Evolutionary conservation across 768 basidiomycete genomes (phyloP), one percentile per base, ranked within the genome.

Genomic region (Amanita polypyramis): DNA sequence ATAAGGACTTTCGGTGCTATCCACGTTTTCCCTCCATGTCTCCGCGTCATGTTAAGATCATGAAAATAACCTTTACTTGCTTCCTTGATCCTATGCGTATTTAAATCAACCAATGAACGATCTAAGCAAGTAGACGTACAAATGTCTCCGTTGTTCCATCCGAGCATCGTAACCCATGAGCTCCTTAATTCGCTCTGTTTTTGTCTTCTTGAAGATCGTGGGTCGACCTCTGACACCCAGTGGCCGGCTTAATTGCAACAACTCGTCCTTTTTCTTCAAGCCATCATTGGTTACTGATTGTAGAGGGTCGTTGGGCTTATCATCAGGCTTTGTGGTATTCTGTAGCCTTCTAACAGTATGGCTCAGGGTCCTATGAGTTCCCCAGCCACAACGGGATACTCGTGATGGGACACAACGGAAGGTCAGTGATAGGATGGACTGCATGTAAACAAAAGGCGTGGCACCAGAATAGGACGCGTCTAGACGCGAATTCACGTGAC

Each of bases 21-120:
- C 92, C 91, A 98, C 7, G 86, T 85, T 68, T 98, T 98, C 12
- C 95, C 95, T 12, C 91, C 93, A 55, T 91, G 78, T 36, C 74
- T 74, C 43, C 84, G 70, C 1, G 88, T 85, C 60, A 82, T 80
- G 56, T 88, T 86, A 48, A 72, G 53, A 60, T 97, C 95, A 45
- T 85, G 74, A 58, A 90, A 97, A 65, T 97, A 95, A 0, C 92
- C 91, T 58, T 82, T 85, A 10, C 79, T 75, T 0, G 74, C 70
- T 58, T 76, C 65, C 53, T 71, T 73, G n/a, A 74, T 69, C 46
- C 72, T 75, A 50, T 21, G 33, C 8, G 30, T 10, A 15, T 12
- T 3, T 19, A 35, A 4, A 35, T 52, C 15, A 51, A 35, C 36
- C 36, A 27, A 25, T 12, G 41, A 33, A 15, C 11, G 30, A 32